Evolutionary conservation across 805 yeast species (phyloP).

Genomic region (Metschnikowia peoriensis): DNA sequence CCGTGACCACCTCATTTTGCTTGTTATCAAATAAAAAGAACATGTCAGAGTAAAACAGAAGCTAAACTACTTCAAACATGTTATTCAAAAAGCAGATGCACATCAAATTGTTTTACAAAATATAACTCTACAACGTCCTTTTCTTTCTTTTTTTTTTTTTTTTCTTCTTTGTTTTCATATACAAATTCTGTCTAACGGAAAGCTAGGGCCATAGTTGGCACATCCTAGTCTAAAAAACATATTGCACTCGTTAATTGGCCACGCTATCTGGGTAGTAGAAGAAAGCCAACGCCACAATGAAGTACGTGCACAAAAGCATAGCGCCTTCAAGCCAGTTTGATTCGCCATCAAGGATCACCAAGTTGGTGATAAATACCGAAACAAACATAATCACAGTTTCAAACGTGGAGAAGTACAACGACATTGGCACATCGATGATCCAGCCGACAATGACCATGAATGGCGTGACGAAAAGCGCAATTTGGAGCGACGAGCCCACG

Average conservation of each 20-base stretch:
- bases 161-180: too few relatives aligned
- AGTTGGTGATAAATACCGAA: slow-evolving; percentile 83
- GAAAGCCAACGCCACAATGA: slow-evolving; percentile 86
- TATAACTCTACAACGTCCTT: too few relatives aligned
- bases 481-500: slow-evolving; percentile 92
- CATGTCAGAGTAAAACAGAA: too few relatives aligned
- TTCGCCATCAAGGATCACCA: slow-evolving; percentile 88
- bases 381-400: slow-evolving; percentile 92
- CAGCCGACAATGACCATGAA: slow-evolving; percentile 94
- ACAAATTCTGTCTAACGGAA: not conserved
- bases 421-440: slow-evolving; percentile 88
- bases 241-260: slow-evolving; percentile 7
- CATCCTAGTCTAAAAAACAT: not conserved
- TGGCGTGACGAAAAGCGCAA: slow-evolving; percentile 93
- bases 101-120: too few relatives aligned
- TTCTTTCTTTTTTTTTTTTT: too few relatives aligned
- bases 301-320: slow-evolving; percentile 82
- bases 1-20: too few relatives aligned
- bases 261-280: slow-evolving; percentile 75
- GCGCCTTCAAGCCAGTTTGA: slow-evolving; percentile 97
- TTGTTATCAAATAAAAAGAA: too few relatives aligned
- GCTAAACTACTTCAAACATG: too few relatives aligned
- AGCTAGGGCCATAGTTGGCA: not conserved
- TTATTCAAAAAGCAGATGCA: too few relatives aligned
- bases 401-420: slow-evolving; percentile 84